Base-by-base conservation (phyloP, 768 basidiomycete genomes). In the Gloeopeniophorella convolvens region DNA sequence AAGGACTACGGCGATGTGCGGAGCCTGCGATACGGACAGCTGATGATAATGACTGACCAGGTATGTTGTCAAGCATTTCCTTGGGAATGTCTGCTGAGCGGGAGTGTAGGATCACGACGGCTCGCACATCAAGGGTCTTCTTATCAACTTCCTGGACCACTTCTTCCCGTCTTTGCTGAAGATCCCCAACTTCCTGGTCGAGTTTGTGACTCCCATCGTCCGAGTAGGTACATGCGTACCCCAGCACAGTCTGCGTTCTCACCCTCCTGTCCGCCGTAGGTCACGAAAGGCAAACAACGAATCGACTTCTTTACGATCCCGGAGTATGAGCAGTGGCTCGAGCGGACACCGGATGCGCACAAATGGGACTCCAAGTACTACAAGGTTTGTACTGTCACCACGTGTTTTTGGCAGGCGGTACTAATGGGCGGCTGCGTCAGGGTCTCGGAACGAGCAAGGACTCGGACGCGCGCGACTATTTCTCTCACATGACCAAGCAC, bases 1-100 rank as follows among this genome's bases (percentile, higher is more conserved):
- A 93, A 93, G 68, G 84, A 87, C 56, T 99, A 99, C 67, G 70
- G 70, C 32, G 77, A 74, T 43, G 69, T 78, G 13, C 64, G 63
- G 30, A 83, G 77, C 57, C 68, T 99, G 60, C 82, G 96, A 23
- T 99, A 99, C 61, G 96, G 96, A 1, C 82, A 84, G 43, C 65
- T 99, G 42, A 99, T 99, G 96, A 90, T 99, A 60, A 99, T 99
- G 96, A 91, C 96, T 4, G 96, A 99, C 84, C 95, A 97, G 80
- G 93, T 91, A 45, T 41, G 77, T 33, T 7, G 16, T 15, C 7
- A 8, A 1, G 11, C 21, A 15, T 9, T 8, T 4, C 2, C 12
- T 24, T 42, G n/a, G 33, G 43, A 16, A 21, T 3, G 34, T 32
- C 8, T 35, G 11, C 55, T 50, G 23, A 9, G 16, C 35, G 16